These are phyloP conservation scores for Kockovaella imperatae DNA, from an alignment of 768 basidiomycete genomes.

Conservation along the genomic window DNA sequence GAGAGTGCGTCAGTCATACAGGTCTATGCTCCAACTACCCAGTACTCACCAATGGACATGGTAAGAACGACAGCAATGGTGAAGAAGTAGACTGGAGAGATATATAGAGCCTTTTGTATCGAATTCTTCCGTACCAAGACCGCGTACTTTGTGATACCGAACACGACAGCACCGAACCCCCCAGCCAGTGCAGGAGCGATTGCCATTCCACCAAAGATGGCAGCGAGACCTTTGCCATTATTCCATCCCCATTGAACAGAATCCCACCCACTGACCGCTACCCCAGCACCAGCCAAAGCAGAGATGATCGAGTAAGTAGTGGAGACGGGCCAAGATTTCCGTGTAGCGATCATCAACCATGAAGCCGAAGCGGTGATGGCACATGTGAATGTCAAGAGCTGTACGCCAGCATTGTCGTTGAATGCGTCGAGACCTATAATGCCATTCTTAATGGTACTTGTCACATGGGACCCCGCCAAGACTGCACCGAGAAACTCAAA, in stretches of 20 bases:
- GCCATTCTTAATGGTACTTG: slow-evolving; percentile 46
- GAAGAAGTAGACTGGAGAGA: slow-evolving; percentile 43
- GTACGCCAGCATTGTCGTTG: slow-evolving; percentile 41
- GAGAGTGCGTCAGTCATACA: not conserved
- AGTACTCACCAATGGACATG: slow-evolving; percentile 42
- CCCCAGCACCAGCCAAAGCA: slow-evolving; percentile 46
- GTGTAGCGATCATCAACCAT: slow-evolving; percentile 42
- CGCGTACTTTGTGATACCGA: slow-evolving; percentile 42
- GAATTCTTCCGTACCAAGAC: slow-evolving; percentile 44
- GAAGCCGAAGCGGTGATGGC: slow-evolving; percentile 34
- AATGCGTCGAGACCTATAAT: slow-evolving; percentile 42
- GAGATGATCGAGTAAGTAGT: slow-evolving; percentile 47
- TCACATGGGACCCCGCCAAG: slow-evolving; percentile 44
- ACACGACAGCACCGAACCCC: slow-evolving; percentile 44
- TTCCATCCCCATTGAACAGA: slow-evolving; percentile 48
- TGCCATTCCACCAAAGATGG: slow-evolving; percentile 39
- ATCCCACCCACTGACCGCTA: slow-evolving; percentile 38
- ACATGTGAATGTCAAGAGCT: slow-evolving; percentile 44
- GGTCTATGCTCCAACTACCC: not conserved
- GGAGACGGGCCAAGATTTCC: slow-evolving; percentile 44
- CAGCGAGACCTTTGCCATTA: slow-evolving; percentile 39
- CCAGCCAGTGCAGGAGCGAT: slow-evolving; percentile 44
- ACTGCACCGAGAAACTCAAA: slow-evolving; percentile 47
- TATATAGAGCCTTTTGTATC: slow-evolving; percentile 37
- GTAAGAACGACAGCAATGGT: slow-evolving; percentile 44